Base-by-base conservation (phyloP, 1,284 basidiomycete genomes). In the Fomitopsis palustris region DNA sequence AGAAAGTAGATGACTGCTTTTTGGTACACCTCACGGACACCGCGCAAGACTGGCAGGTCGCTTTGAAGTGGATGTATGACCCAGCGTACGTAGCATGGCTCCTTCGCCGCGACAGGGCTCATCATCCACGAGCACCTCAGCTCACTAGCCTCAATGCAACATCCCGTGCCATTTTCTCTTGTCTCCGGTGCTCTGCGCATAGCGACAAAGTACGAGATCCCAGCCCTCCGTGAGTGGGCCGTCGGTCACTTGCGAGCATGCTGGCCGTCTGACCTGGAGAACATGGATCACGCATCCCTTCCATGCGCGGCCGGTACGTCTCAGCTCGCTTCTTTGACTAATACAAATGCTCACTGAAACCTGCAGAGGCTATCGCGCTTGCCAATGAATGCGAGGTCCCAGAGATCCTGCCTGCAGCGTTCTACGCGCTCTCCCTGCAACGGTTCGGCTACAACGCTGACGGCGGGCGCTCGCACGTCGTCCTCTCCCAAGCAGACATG, bases 131-230 rank as follows among this genome's bases (percentile, higher is more conserved):
- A 16, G 8, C 14, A 9, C 10, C 54, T 10, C 19, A 74, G 70
- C 38, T 61, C 58, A 5, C 70, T 75, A 53, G 61, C 56, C 12
- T 8, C 3, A 3, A 59, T 67, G 52, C 52, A 52, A 5, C 63
- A 65, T 25, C 59, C 65, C 9, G 52, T 65, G 2, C 61, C 65
- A 19, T 72, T 74, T 57, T 63, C 70, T 43, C 57, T 64, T 3
- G 57, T 75, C 3, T 62, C 69, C 1, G 62, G 70, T 16, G 65
- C 68, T 12, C 64, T 76, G 14, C 65, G 73, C n/a, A 70, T 77
- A 54, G 63, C 70, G 6, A 75, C 72, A 3, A 76, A 76, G 57
- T 75, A 77, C 55, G 73, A 73, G 17, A 70, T 75, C 27, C 8
- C 57, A 27, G 64, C 58, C 9, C 61, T 76, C 25, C 67, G 70